Base-by-base conservation (phyloP, 352 stramenopile species). In the Blastocystis sp. region DNA sequence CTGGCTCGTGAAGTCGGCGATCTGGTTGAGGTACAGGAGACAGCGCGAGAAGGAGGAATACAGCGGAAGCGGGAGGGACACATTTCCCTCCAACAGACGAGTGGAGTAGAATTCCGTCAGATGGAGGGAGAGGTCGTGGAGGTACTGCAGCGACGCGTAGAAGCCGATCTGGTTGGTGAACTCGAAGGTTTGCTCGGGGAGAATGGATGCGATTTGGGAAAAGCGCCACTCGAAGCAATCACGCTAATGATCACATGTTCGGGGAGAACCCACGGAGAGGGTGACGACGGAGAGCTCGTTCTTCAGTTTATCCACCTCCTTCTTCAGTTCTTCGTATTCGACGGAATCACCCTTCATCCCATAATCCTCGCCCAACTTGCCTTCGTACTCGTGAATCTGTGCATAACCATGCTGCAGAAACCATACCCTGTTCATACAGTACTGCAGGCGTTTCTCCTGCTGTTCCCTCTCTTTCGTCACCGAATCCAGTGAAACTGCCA, bases 11-110 rank as follows among this genome's bases (percentile, higher is more conserved):
- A 59, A 50, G 19, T 31, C 59, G 51, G 61, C 55, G 26, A 69
- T 66, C 29, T 85, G 74, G 1, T 37, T 41, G 74, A 85, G 55
- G 51, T 85, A 85, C 6, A 85, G 74, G 45, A 85, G 59, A 31
- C 74, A 69, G 13, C 61, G 59, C 21, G 50, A 85, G 61, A 67
- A 85, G 74, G 50, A 66, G n/a, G 74, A 41, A 3, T 67, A 50
- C 2, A 85, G 60, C n/a, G 74, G 50, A n/a, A 67, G 74, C 33
- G 74, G 39, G 37, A 85, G 26, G n/a, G 29, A 62, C 4, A 39
- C 10, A 2, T 6, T 31, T 29, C 24, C 2, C 13, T 39, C n/a
- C 13, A n/a, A 26, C 26, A 55, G 45, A 6, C 16, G 45, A 16
- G 6, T 55, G 6, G 45, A 19, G 45, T 55, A 55, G 45, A 55